Percentiles rank a stretch among this genome's conserved stretches.
phyloP scores from a whole-genome alignment of 1,139 yeast species.

The Nakaseomyces delphensis region DNA sequence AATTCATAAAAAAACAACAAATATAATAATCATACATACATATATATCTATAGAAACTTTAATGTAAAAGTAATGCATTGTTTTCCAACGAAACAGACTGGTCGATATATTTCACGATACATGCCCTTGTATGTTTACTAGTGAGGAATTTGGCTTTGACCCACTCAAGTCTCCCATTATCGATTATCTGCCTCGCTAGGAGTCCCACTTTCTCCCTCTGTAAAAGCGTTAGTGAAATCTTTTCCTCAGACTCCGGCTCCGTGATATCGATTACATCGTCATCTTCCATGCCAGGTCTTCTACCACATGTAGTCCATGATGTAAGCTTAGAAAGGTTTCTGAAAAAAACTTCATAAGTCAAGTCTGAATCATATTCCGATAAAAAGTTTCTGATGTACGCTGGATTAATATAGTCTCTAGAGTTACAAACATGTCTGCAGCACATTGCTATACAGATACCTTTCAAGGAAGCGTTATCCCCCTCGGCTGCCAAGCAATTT shows the following conservation, averaged over 20 bases:
- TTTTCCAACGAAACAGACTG: conserved; percentile 60
- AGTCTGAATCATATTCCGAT: conserved; percentile 17
- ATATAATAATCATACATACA: background rate
- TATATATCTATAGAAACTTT: background rate
- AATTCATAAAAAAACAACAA: background rate
- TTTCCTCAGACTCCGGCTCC: conserved; percentile 28
- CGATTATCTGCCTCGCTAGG: conserved; percentile 61
- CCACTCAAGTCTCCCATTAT: conserved; percentile 48
- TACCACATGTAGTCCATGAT: conserved; percentile 84
- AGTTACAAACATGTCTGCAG: conserved; percentile 76
- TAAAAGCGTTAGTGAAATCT: conserved; percentile 33
- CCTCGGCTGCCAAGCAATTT: conserved; percentile 32
- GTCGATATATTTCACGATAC: conserved; percentile 52
- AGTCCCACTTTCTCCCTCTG: conserved; percentile 55
- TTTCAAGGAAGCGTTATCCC: conserved; percentile 24
- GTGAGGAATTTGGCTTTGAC: conserved; percentile 32
- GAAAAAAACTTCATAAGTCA: conserved; percentile 34
- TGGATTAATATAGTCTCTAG: conserved; percentile 44
- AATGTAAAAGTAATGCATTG: conserved; percentile 43
- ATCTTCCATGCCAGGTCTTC: conserved; percentile 35
- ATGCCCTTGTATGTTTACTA: conserved; percentile 34
- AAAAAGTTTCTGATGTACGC: conserved; percentile 36
- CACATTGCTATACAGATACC: conserved; percentile 88
- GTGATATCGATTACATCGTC: conserved; percentile 25
- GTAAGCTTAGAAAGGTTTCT: conserved; percentile 51